These are phyloP conservation scores for Blastobotrys proliferans DNA, from an alignment of 1,139 yeast species.

Conservation along the genomic window DNA sequence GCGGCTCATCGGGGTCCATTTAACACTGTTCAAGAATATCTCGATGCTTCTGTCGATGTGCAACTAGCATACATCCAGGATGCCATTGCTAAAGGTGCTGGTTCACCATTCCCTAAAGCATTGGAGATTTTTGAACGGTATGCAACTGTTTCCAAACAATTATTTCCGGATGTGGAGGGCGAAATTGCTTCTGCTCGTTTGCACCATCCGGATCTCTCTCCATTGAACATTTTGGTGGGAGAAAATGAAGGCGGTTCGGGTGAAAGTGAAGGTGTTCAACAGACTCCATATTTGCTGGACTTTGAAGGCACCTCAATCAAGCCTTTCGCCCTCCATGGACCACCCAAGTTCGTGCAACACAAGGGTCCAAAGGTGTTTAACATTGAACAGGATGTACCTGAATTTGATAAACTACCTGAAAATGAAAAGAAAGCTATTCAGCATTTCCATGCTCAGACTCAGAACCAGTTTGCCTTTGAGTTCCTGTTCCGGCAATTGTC, in stretches of 20 bases:
- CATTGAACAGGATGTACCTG: constrained; percentile 70
- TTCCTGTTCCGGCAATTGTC: constrained; percentile 52
- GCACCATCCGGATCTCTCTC: constrained; percentile 80
- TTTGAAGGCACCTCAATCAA: constrained; percentile 76
- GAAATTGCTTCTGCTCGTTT: constrained; percentile 69
- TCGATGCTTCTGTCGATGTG: constrained; percentile 58
- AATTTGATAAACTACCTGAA: constrained; percentile 61
- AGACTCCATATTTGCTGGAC: constrained; percentile 56
- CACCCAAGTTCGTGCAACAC: constrained; percentile 81
- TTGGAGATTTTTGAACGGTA: constrained; percentile 55
- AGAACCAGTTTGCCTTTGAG: constrained; percentile 91
- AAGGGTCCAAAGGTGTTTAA: constrained; percentile 83
- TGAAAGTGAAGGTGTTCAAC: no score
- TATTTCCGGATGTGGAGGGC: constrained; percentile 34
- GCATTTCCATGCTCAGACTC: constrained; percentile 82
- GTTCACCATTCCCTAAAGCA: constrained; percentile 15
- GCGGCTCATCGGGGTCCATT: constrained; percentile 65
- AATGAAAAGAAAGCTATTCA: constrained; percentile 74
- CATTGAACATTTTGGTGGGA: constrained; percentile 69
- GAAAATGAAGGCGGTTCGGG: constrained; percentile 30
- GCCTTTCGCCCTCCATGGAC: constrained; percentile 72
- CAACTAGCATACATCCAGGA: constrained; percentile 62
- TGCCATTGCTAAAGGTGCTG: constrained; percentile 45
- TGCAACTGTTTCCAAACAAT: constrained; percentile 48
- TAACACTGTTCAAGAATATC: constrained; percentile 52